A percentile compares a stretch with the other conserved stretches of the same genome.
Conservation (phyloP, 2,329 filamentous ascomycete species). For the Talaromyces sp. region DNA sequence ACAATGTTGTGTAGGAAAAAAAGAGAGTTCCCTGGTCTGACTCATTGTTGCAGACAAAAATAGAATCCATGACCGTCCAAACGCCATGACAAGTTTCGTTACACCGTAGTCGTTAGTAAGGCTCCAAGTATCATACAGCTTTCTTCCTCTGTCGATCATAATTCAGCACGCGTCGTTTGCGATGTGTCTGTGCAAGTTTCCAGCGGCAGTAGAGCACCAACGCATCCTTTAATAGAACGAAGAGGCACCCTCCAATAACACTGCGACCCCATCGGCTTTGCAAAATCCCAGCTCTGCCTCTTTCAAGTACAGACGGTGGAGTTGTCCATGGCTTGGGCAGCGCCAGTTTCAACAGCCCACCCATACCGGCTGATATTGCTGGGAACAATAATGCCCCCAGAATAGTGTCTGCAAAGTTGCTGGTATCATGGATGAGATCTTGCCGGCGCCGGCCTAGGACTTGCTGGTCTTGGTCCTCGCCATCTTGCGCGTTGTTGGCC, state of each 20-base stretch:
- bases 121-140: slow-evolving; percentile 4
- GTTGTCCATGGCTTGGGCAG: slow-evolving; percentile 66
- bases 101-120: slow-evolving; percentile 4
- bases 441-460: slow-evolving; percentile 37
- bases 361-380: slow-evolving; percentile 70
- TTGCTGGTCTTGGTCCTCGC: slow-evolving; percentile 19
- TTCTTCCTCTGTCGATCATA: slow-evolving; percentile 39
- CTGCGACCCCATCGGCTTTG: slow-evolving; percentile 86
- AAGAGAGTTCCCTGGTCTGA: neutral
- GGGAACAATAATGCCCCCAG: slow-evolving; percentile 74
- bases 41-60: neutral
- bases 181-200: slow-evolving; percentile 43
- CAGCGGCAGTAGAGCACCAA: slow-evolving; percentile 54
- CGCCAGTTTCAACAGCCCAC: slow-evolving; percentile 63
- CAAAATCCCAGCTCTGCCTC: slow-evolving; percentile 59
- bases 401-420: slow-evolving; percentile 53
- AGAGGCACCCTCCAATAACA: slow-evolving; percentile 80
- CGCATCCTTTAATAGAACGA: slow-evolving; percentile 73
- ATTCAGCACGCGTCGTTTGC: slow-evolving; percentile 42
- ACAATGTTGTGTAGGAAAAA: neutral
- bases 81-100: neutral
- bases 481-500: neutral
- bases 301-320: slow-evolving; percentile 31
- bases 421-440: slow-evolving; percentile 49
- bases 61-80: neutral